Evolutionary conservation across 2,329 filamentous ascomycete species (phyloP), one percentile per base, ranked within the genome.

Genomic region (Talaromyces sp.): DNA sequence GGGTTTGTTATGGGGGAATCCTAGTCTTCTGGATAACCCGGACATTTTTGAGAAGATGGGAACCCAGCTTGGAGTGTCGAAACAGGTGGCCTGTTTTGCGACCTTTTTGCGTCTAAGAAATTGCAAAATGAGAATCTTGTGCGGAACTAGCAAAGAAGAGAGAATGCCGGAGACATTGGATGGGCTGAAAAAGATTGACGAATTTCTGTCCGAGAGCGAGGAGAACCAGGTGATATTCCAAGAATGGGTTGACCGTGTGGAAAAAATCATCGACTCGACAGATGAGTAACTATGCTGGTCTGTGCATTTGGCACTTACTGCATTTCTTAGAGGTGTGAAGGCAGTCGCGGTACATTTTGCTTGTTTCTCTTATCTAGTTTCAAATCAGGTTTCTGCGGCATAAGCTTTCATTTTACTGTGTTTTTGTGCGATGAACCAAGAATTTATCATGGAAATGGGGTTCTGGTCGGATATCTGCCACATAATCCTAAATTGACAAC

Each of bases 1-100:
- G 58, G 58, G 58, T n/a, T 46, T 59, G 58, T 52, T 59, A 13
- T 51, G 58, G 58, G 58, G 58, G 5, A 59, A 59, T n/a, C 58
- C 52, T 13, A 55, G 51, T 21, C 51, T 55, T 0, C 51, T 59
- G 13, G 52, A 59, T 55, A 29, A 59, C 21, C 41, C 58, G 13
- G 35, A 59, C 1, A 26, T 50, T 5, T 55, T 59, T 17, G 24
- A 35, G n/a, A 38, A 14, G 21, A 55, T 49, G 13, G 58, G 51
- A 3, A 14, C 10, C 4, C 50, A 49, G n/a, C 27, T 59, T 29
- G 51, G 41, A 11, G 52, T 59, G 13, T 59, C 58, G 21, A 59
- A 59, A 29, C 51, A 59, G 43, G 21, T 59, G 7, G 38, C 51
- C 14, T 55, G 52, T 31, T 59, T 46, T 49, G 51, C 41, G 19